Evolutionary conservation across 2,329 filamentous ascomycete species (phyloP).

Genomic region (Colletotrichum higginsianum): DNA sequence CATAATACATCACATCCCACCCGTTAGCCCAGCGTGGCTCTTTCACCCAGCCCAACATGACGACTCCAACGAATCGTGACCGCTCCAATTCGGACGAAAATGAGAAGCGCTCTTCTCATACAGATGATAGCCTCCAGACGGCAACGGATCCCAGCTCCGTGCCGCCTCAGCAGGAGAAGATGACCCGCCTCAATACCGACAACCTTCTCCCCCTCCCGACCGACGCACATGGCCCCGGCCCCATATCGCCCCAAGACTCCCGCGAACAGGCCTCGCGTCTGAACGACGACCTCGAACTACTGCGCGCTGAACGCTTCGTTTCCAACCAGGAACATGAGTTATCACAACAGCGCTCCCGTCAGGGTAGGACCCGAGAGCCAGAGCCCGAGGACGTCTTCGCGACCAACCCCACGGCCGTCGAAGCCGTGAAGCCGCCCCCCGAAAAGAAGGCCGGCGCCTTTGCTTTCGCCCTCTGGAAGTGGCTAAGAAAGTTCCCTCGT

Average conservation of each 20-base stretch:
- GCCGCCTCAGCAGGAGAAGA: slow-evolving; percentile 21
- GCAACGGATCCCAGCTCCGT: slow-evolving; percentile 33
- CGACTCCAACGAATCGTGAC: slow-evolving; percentile 21
- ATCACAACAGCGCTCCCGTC: slow-evolving; percentile 45
- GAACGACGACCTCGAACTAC: slow-evolving; percentile 64
- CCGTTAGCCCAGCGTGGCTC: neutral
- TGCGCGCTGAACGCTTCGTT: slow-evolving; percentile 62
- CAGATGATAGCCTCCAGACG: slow-evolving; percentile 40
- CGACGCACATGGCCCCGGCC: slow-evolving; percentile 1
- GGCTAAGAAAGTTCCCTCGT: slow-evolving; percentile 65
- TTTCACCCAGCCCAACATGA: slow-evolving; percentile 17
- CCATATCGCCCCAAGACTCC: slow-evolving; percentile 34
- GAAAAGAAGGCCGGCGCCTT: slow-evolving; percentile 46
- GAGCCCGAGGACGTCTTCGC: slow-evolving; percentile 62
- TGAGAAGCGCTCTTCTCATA: slow-evolving; percentile 43
- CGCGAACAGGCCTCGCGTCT: slow-evolving; percentile 56
- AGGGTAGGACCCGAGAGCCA: slow-evolving; percentile 52
- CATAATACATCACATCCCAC: neutral
- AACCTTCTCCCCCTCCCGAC: slow-evolving; percentile 18
- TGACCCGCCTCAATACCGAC: slow-evolving; percentile 27
- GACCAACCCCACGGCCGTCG: slow-evolving; percentile 50
- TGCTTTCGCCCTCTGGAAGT: slow-evolving; percentile 56
- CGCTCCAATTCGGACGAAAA: slow-evolving; percentile 43
- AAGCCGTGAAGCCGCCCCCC: slow-evolving; percentile 35
- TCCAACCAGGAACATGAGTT: slow-evolving; percentile 59